Percentiles rank a stretch among this genome's conserved stretches.
Conservation (phyloP, 768 basidiomycete genomes). For the Pholiota microspora region DNA sequence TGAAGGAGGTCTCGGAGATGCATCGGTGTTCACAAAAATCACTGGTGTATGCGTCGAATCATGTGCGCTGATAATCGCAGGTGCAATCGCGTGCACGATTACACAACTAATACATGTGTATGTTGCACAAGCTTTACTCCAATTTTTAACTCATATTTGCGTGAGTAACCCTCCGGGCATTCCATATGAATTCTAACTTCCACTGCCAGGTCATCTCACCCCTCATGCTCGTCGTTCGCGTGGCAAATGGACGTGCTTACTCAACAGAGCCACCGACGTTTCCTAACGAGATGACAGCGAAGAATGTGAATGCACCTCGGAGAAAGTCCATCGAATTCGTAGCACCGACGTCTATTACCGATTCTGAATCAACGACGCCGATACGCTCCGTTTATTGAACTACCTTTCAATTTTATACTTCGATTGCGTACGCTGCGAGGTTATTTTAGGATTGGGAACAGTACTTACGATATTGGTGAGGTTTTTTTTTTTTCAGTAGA, state of each 20-base stretch:
- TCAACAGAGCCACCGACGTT: not conserved
- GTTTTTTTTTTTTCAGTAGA: too few relatives aligned
- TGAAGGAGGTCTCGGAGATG: not conserved
- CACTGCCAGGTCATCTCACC: not conserved
- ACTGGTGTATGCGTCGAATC: conserved; percentile 15
- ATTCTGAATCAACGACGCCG: not conserved
- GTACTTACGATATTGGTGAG: too few relatives aligned
- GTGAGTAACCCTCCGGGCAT: too few relatives aligned
- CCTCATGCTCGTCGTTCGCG: not conserved
- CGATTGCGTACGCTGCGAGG: too few relatives aligned
- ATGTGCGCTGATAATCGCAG: conserved; percentile 5
- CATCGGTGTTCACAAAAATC: conserved; percentile 4
- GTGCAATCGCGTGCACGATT: too few relatives aligned
- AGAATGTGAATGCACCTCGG: not conserved
- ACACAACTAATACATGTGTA: too few relatives aligned
- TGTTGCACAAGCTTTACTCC: too few relatives aligned
- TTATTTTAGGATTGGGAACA: too few relatives aligned
- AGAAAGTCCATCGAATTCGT: not conserved
- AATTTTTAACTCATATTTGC: not conserved
- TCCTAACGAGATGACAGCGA: not conserved
- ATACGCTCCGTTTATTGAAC: too few relatives aligned
- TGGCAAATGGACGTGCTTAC: not conserved
- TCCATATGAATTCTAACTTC: too few relatives aligned
- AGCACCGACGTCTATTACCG: not conserved
- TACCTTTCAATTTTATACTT: too few relatives aligned